These are phyloP conservation scores for Viola odorata DNA, from an alignment of 345 rosid genomes.

Conservation along the genomic window DNA sequence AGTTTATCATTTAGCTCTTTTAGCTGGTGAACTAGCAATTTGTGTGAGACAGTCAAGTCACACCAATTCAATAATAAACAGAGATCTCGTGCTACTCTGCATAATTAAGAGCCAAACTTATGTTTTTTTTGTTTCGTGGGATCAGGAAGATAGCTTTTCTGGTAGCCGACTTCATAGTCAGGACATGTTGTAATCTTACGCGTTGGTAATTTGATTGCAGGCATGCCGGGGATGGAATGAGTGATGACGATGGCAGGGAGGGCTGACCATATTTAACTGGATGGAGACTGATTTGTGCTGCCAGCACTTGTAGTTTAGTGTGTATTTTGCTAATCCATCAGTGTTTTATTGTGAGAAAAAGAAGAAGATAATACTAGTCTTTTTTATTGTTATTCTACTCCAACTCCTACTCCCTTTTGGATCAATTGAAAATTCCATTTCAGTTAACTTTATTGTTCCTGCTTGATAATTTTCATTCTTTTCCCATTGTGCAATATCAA, in stretches of 20 bases:
- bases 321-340: slow-evolving; percentile 18
- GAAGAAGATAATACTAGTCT: slow-evolving; percentile 20
- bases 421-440: slow-evolving; percentile 8
- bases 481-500: too few relatives aligned
- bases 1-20: too few relatives aligned
- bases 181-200: background rate
- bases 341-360: slow-evolving; percentile 15
- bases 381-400: slow-evolving; percentile 9
- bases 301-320: slow-evolving; percentile 26
- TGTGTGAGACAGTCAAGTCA: too few relatives aligned
- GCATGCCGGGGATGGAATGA: slow-evolving; percentile 71
- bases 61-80: too few relatives aligned
- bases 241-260: slow-evolving; percentile 55
- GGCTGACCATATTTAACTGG: slow-evolving; percentile 40
- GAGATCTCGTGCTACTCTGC: too few relatives aligned
- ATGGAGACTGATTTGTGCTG: slow-evolving; percentile 7
- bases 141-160: too few relatives aligned
- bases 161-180: too few relatives aligned
- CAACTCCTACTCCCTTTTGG: slow-evolving; percentile 3
- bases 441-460: too few relatives aligned
- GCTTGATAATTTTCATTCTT: too few relatives aligned
- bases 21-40: too few relatives aligned
- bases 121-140: too few relatives aligned
- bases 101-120: too few relatives aligned
- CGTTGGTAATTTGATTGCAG: slow-evolving; percentile 39